Conservation (phyloP, 495 filamentous ascomycete genomes). For the Copromyces sp. region DNA sequence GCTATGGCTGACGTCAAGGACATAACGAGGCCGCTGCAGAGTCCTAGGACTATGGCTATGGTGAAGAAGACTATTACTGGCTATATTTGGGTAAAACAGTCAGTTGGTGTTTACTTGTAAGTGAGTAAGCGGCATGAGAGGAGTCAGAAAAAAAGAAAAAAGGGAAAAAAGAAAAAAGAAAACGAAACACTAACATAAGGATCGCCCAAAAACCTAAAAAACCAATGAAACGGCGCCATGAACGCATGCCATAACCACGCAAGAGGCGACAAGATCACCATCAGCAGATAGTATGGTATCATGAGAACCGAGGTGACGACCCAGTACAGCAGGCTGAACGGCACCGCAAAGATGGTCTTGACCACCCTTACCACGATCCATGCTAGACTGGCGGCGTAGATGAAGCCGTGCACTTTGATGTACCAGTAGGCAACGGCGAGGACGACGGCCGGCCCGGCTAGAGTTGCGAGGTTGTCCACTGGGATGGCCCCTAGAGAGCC, state of each 20-base stretch:
- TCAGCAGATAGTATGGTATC: background rate
- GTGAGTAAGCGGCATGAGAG: background rate
- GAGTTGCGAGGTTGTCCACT: conserved; percentile 11
- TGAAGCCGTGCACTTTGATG: background rate
- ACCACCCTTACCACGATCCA: background rate
- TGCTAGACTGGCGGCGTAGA: background rate
- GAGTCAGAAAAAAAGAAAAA: background rate
- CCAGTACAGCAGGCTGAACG: background rate
- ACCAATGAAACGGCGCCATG: background rate
- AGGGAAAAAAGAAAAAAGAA: too few species aligned
- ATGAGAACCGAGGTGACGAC: background rate
- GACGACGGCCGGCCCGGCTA: conserved; percentile 20
- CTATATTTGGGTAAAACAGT: background rate
- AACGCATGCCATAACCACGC: background rate
- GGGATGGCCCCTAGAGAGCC: background rate
- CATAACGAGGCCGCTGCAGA: background rate
- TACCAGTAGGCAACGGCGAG: background rate
- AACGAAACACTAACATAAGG: background rate
- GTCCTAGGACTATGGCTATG: background rate
- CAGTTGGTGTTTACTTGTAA: background rate
- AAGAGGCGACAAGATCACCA: background rate
- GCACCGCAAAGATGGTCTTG: background rate
- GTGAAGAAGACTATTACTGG: background rate
- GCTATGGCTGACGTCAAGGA: background rate
- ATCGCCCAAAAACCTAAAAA: background rate